Base-by-base conservation (phyloP, 2,329 filamentous ascomycete genomes). In the Fusarium sulawesiense region DNA sequence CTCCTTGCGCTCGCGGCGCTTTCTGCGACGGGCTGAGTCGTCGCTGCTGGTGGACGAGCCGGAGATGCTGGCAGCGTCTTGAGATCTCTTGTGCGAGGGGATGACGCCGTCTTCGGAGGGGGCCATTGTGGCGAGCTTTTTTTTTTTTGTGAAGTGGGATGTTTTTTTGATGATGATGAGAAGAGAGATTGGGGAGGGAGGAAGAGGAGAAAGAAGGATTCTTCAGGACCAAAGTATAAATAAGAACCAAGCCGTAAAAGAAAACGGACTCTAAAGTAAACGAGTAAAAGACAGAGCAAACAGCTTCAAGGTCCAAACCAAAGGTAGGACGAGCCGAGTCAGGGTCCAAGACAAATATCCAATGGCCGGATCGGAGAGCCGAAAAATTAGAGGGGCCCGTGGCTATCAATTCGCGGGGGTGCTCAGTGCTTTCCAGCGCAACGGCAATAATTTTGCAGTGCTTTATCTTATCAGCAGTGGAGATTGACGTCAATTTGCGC, bases 11-110 rank as follows among this genome's bases (percentile, higher is more conserved):
- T 75, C 67, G 56, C 73, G 76, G 23, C 73, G 65, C 68, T 74
- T 75, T 63, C 75, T 76, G 62, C 76, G 76, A 59, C 72, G 75
- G 32, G 64, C 51, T 2, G 76, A 76, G 20, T 76, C 75, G 53
- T 74, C 76, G 66, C 76, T 78, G 68, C 73, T 76, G 56, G 70
- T 74, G 4, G 78, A 79, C 1, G 78, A 75, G 37, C 68, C 73
- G 2, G 76, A 76, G 56, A 68, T 62, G 67, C 74, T 77, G 47
- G 71, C 68, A 23, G 56, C 60, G 40, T 77, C 77, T 56, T 59
- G 63, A 40, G 61, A 66, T 64, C 78, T 77, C 63, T 78, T 81
- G 61, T 75, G 49, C 18, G 49, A 53, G 34, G 49, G 49, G 34
- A 42, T 29, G 34, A 53, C 76, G 44, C 63, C 66, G 32, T 66